Conservation (phyloP, 2,329 filamentous ascomycete genomes). For the Amylocarpus encephaloides region DNA sequence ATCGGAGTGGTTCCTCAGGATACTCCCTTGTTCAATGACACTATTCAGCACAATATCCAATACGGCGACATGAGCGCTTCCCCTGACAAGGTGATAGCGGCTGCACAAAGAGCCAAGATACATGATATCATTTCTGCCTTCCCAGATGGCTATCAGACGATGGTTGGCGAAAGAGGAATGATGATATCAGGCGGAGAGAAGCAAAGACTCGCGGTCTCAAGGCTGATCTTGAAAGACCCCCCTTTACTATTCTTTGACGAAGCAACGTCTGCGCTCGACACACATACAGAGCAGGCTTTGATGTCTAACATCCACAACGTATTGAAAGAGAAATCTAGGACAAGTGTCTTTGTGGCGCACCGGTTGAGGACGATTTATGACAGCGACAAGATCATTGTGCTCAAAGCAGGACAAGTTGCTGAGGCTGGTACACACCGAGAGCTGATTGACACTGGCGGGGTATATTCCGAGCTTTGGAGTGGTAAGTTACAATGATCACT, state of each 20-base stretch:
- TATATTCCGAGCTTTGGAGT: constrained; percentile 90
- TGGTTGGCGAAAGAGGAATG: constrained; percentile 87
- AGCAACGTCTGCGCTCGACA: constrained; percentile 86
- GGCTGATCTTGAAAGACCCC: constrained; percentile 81
- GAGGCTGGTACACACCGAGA: constrained; percentile 85
- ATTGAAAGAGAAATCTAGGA: constrained; percentile 77
- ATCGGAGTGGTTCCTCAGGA: constrained; percentile 98
- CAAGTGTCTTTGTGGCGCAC: constrained; percentile 93
- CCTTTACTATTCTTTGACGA: constrained; percentile 92
- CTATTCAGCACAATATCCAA: constrained; percentile 89
- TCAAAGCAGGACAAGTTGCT: constrained; percentile 76
- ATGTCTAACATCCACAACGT: constrained; percentile 92
- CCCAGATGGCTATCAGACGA: constrained; percentile 83
- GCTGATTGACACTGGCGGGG: constrained; percentile 68
- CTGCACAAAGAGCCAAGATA: constrained; percentile 76
- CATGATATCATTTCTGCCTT: constrained; percentile 75
- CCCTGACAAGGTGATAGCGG: constrained; percentile 65
- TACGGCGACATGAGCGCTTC: constrained; percentile 80
- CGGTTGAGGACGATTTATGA: constrained; percentile 90
- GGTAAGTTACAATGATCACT: constrained; percentile 44
- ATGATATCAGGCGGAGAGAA: constrained; percentile 98
- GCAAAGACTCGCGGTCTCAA: constrained; percentile 77
- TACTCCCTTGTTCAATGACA: constrained; percentile 94
- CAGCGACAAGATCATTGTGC: constrained; percentile 84
- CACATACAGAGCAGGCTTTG: constrained; percentile 85